A percentile compares a stretch with the other conserved stretches of the same genome.
These are phyloP conservation scores for Didymella lethalis DNA, from an alignment of 2,329 filamentous ascomycete species.

Conservation along the genomic window DNA sequence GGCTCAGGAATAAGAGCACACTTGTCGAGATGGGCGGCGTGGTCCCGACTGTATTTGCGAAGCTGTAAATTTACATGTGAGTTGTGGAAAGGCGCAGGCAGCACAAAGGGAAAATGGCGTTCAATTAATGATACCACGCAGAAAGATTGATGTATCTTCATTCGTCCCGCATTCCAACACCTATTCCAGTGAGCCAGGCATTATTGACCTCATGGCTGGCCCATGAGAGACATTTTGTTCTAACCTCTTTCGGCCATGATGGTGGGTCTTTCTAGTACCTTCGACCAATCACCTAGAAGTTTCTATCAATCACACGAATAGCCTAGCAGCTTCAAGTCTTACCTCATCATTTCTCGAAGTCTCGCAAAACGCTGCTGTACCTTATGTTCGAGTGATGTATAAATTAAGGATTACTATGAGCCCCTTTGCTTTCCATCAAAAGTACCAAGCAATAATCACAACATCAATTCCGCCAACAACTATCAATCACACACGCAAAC, in stretches of 20 bases:
- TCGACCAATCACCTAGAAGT: constrained; percentile 20
- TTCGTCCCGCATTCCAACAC: not conserved
- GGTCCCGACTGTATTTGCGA: constrained; percentile 72
- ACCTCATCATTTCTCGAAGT: constrained; percentile 3
- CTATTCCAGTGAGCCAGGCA: not conserved
- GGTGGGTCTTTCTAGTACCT: constrained; percentile 18
- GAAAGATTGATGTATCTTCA: not conserved
- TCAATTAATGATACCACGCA: not conserved
- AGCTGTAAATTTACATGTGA: constrained; percentile 29
- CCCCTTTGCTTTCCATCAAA: not conserved
- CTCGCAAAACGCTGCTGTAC: not conserved
- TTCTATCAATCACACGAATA: constrained; percentile 22
- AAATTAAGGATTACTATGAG: not conserved
- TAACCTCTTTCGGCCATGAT: not conserved
- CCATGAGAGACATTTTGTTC: not conserved
- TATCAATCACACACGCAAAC: not conserved
- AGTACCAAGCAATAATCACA: not conserved
- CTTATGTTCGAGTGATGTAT: constrained; percentile 1
- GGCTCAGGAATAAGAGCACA: constrained; percentile 87
- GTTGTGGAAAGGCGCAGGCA: not conserved
- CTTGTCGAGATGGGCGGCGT: constrained; percentile 79
- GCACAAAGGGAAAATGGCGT: not conserved
- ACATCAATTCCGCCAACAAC: not conserved
- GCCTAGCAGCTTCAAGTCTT: constrained; percentile 12
- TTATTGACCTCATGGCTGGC: not conserved